phyloP scores from a whole-genome alignment of 352 stramenopile species.

The Globisporangium nunn region DNA sequence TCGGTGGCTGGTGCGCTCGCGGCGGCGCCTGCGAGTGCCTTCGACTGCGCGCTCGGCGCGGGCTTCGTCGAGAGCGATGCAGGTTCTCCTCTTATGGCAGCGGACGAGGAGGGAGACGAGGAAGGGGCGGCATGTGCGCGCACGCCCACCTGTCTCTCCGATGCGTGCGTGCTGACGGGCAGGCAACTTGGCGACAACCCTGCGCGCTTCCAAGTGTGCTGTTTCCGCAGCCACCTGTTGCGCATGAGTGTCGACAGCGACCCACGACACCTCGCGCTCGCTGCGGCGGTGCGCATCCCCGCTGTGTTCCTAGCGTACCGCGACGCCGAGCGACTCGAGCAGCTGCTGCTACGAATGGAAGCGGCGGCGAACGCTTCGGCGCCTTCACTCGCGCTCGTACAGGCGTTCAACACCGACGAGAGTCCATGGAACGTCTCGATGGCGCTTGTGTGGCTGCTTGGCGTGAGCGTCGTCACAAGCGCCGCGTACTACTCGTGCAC shows the following conservation, averaged over 20 bases:
- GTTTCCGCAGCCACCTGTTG: constrained; percentile 37
- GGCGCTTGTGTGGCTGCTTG: constrained; percentile 52
- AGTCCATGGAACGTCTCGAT: constrained; percentile 63
- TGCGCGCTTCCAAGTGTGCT: constrained; percentile 35
- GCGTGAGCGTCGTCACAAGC: constrained; percentile 33
- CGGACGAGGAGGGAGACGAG: neutral
- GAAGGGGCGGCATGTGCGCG: constrained; percentile 10
- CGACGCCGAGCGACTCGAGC: constrained; percentile 29
- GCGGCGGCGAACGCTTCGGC: neutral
- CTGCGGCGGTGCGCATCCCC: constrained; percentile 15
- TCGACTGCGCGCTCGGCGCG: constrained; percentile 40
- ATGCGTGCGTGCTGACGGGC: constrained; percentile 31
- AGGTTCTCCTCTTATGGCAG: constrained; percentile 21
- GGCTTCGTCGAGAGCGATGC: constrained; percentile 28
- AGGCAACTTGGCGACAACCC: neutral
- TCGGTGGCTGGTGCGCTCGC: constrained; percentile 32
- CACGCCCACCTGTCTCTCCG: constrained; percentile 21
- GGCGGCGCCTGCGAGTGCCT: constrained; percentile 20
- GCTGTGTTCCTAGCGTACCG: constrained; percentile 32
- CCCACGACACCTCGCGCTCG: constrained; percentile 1
- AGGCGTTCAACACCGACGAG: constrained; percentile 32
- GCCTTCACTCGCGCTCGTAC: constrained; percentile 11
- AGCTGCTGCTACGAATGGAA: constrained; percentile 8
- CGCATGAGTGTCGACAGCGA: constrained; percentile 21
- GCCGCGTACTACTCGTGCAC: constrained; percentile 45